Evolutionary conservation across 2,329 filamentous ascomycete species (phyloP).

Genomic region (Xylaria sp.): DNA sequence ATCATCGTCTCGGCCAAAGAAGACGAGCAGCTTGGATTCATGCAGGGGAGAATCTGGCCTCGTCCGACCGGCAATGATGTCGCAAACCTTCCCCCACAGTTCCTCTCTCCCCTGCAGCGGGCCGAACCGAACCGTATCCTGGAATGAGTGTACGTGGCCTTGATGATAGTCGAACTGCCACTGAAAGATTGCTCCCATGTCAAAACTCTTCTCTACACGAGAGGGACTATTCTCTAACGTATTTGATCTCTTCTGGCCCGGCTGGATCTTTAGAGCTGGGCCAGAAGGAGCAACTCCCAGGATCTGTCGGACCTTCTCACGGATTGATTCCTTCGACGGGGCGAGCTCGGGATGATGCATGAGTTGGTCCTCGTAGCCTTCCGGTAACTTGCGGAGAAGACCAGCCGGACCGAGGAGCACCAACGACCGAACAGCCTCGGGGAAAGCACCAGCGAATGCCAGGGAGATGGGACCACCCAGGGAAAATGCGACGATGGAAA

Average conservation of each 20-base stretch:
- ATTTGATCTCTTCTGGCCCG: constrained; percentile 20
- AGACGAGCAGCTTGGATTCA: constrained; percentile 41
- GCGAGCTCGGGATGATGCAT: constrained; percentile 40
- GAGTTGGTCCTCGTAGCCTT: constrained; percentile 39
- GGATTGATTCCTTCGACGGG: constrained; percentile 33
- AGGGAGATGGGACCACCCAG: constrained; percentile 41
- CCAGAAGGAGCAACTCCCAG: constrained; percentile 36
- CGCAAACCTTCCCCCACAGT: constrained; percentile 39
- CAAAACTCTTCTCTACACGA: constrained; percentile 38
- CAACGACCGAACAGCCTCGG: constrained; percentile 33
- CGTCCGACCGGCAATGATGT: constrained; percentile 41
- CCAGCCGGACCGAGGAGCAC: constrained; percentile 40
- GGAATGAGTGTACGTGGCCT: constrained; percentile 42
- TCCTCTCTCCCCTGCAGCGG: constrained; percentile 35
- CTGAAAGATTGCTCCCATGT: constrained; percentile 40
- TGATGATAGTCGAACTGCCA: constrained; percentile 44
- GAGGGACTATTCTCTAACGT: constrained; percentile 26
- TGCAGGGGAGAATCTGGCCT: constrained; percentile 35
- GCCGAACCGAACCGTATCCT: constrained; percentile 41
- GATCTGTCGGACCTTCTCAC: constrained; percentile 41
- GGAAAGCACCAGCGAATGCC: constrained; percentile 36
- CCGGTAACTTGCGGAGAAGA: constrained; percentile 38
- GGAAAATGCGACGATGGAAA: constrained; percentile 41
- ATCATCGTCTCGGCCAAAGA: constrained; percentile 41
- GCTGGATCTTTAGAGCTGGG: constrained; percentile 29